Conservation (phyloP, 768 basidiomycete species). For the Boletus pseudo-olivaceus region DNA sequence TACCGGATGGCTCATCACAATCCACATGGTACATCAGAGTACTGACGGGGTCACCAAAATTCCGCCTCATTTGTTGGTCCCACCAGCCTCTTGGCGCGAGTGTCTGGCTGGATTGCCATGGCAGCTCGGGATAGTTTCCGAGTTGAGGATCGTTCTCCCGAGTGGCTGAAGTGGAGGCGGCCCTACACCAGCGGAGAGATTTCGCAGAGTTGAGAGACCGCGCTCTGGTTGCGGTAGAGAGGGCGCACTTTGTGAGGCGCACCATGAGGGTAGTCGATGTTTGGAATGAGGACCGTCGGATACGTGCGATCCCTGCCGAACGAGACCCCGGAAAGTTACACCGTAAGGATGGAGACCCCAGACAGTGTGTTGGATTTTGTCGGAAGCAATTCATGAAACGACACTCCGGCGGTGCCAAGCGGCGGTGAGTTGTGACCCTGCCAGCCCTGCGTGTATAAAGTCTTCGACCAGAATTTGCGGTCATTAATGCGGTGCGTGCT, state of each 20-base stretch:
- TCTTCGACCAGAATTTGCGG: slow-evolving; percentile 15
- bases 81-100: slow-evolving; percentile 69
- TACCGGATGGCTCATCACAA: not conserved
- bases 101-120: slow-evolving; percentile 61
- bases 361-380: not conserved
- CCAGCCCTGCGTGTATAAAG: slow-evolving; percentile 11
- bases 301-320: not conserved
- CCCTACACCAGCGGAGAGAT: slow-evolving; percentile 1
- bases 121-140: slow-evolving; percentile 69
- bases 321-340: slow-evolving; percentile 20
- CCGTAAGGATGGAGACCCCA: slow-evolving; percentile 16
- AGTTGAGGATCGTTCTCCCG: slow-evolving; percentile 61
- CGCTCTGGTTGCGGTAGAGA: slow-evolving; percentile 5
- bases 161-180: slow-evolving; percentile 16
- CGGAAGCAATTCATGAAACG: slow-evolving; percentile 4
- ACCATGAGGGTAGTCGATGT: slow-evolving; percentile 11
- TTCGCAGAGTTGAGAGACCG: not conserved
- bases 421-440: slow-evolving; percentile 24
- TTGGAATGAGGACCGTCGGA: slow-evolving; percentile 6
- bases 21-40: slow-evolving; percentile 7
- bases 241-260: slow-evolving; percentile 15
- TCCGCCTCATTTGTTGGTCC: slow-evolving; percentile 71
- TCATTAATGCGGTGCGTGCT: slow-evolving; percentile 13
- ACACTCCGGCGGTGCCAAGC: slow-evolving; percentile 12
- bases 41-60: slow-evolving; percentile 75